A percentile compares a stretch with the other conserved stretches of the same genome.
Evolutionary conservation across 1,139 yeast genomes (phyloP).

Genomic region (Diutina rugosa): DNA sequence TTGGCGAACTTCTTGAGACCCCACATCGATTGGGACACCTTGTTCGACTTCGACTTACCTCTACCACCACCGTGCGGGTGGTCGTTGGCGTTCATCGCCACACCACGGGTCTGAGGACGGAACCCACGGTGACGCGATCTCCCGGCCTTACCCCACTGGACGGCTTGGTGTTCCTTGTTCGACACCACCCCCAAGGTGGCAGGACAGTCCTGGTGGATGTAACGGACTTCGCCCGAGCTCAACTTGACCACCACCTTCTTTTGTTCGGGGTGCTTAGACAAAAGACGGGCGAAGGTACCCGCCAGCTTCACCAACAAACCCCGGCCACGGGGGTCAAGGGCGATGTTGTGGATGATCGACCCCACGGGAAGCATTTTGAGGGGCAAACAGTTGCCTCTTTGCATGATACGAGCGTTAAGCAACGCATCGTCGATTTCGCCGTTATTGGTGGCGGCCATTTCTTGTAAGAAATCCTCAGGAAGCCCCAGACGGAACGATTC

Average conservation of each 20-base stretch:
- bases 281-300: constrained; percentile 84
- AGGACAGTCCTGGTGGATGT: constrained; percentile 72
- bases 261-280: constrained; percentile 65
- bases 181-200: constrained; percentile 94
- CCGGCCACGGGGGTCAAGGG: constrained; percentile 64
- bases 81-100: constrained; percentile 46
- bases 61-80: constrained; percentile 99
- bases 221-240: constrained; percentile 90
- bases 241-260: constrained; percentile 67
- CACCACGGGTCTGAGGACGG: constrained; percentile 95
- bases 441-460: constrained; percentile 48
- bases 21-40: constrained; percentile 92
- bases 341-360: constrained; percentile 78
- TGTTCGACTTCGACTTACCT: constrained; percentile 96
- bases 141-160: constrained; percentile 94
- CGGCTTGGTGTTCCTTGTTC: constrained; percentile 87
- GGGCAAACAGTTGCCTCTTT: constrained; percentile 92
- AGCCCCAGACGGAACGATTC: constrained; percentile 84
- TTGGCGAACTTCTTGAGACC: constrained; percentile 92
- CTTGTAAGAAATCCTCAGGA: constrained; percentile 61
- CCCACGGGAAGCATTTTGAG: constrained; percentile 88
- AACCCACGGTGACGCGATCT: constrained; percentile 85
- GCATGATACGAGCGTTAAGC: constrained; percentile 74
- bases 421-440: constrained; percentile 90
- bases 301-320: constrained; percentile 90